These are phyloP conservation scores for Trypethelium eluteriae DNA, from an alignment of 495 filamentous ascomycete species.

Conservation along the genomic window DNA sequence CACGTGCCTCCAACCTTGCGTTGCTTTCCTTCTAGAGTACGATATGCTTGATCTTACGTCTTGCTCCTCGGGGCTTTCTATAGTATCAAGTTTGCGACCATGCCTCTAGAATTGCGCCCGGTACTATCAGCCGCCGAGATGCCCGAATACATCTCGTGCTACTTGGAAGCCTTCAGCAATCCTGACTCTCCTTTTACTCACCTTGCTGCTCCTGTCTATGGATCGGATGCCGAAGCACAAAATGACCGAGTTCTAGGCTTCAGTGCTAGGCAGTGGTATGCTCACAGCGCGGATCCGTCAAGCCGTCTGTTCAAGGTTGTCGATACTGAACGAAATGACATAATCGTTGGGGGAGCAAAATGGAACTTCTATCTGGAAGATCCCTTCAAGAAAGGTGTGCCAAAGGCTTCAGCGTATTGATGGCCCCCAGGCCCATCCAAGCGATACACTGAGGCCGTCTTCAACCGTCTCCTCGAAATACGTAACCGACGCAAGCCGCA, in stretches of 20 bases:
- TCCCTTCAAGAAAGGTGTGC: neutral
- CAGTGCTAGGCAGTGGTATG: neutral
- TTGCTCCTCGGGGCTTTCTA: neutral
- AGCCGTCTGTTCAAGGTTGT: conserved; percentile 3
- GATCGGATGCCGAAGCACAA: neutral
- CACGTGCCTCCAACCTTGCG: neutral
- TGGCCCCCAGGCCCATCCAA: conserved; percentile 1
- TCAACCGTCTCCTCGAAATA: conserved; percentile 1
- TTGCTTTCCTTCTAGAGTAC: neutral
- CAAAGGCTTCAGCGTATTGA: neutral
- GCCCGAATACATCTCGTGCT: neutral
- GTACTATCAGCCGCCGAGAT: neutral
- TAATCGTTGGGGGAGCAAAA: neutral
- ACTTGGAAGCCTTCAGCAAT: conserved; percentile 1
- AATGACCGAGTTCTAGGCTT: neutral
- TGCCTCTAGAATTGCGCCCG: neutral
- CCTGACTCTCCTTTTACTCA: conserved; percentile 2
- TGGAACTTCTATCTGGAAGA: conserved; percentile 1
- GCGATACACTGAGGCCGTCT: neutral
- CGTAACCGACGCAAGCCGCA: neutral
- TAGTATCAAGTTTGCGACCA: neutral
- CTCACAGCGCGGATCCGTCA: neutral
- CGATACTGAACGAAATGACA: neutral
- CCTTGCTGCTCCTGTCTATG: neutral
- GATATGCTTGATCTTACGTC: neutral